Evolutionary conservation across 345 rosid genomes (phyloP).

Genomic region (Citropsis articulata): DNA sequence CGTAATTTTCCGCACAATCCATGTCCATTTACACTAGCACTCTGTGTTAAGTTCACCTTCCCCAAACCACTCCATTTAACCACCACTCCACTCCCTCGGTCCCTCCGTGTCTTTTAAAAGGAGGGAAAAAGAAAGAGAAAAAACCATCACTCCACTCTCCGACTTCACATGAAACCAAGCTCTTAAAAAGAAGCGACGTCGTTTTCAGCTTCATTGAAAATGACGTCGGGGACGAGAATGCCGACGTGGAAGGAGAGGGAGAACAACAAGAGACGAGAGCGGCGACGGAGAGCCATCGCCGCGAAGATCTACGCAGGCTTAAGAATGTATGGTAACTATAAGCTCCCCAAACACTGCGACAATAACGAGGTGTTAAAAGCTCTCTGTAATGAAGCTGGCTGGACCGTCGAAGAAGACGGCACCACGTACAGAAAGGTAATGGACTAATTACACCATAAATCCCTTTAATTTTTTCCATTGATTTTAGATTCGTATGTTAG

Average conservation of each 20-base stretch:
- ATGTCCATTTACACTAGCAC: conserved; percentile 25
- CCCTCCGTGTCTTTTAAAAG: not conserved
- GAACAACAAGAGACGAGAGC: conserved; percentile 90
- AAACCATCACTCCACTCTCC: conserved; percentile 2
- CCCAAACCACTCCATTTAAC: conserved; percentile 23
- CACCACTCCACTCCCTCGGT: conserved; percentile 18
- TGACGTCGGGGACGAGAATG: conserved; percentile 92
- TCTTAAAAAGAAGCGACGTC: conserved; percentile 2
- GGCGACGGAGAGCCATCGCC: conserved; percentile 89
- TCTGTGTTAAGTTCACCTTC: conserved; percentile 23
- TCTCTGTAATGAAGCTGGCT: conserved; percentile 90
- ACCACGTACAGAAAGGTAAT: conserved; percentile 92
- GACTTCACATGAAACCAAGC: conserved; percentile 7
- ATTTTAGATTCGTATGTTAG: conserved; percentile 2
- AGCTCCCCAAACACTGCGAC: conserved; percentile 97
- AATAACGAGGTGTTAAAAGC: conserved; percentile 98
- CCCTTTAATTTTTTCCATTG: too few species aligned
- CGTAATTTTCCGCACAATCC: conserved; percentile 11
- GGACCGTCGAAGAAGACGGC: conserved; percentile 97
- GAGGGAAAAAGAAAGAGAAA: not conserved
- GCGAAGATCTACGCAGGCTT: conserved; percentile 93
- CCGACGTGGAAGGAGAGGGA: conserved; percentile 99
- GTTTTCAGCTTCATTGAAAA: conserved; percentile 24
- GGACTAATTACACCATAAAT: not conserved
- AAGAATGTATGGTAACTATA: conserved; percentile 85